phyloP scores from a whole-genome alignment of 73 alveolate genomes.

The Uronychia setigera region DNA sequence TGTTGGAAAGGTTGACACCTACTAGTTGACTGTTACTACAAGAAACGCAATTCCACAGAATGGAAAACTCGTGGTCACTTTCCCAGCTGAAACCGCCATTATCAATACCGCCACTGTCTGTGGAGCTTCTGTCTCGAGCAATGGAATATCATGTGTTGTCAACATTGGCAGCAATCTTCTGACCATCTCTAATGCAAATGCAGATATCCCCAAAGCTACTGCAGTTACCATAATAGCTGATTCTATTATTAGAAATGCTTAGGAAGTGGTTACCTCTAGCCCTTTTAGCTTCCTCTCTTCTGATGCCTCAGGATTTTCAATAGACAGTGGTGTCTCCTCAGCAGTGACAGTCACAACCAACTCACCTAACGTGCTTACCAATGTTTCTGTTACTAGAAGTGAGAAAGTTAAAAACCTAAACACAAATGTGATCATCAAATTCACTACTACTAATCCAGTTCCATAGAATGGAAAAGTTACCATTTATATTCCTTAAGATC shows the following conservation, averaged over 20 bases:
- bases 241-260: slow-evolving; percentile 14
- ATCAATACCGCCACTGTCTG: slow-evolving; percentile 9
- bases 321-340: slow-evolving; percentile 2
- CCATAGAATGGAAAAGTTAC: slow-evolving; percentile 36
- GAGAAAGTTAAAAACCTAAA: slow-evolving; percentile 33
- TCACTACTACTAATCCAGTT: slow-evolving; percentile 54
- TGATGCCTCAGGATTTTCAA: background rate
- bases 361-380: background rate
- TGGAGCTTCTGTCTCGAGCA: background rate
- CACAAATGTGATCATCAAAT: slow-evolving; percentile 36
- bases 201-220: slow-evolving; percentile 4
- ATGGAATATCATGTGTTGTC: background rate
- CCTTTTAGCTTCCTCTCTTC: slow-evolving; percentile 5
- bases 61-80: slow-evolving; percentile 2
- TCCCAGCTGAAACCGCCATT: slow-evolving; percentile 9
- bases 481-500: slow-evolving; percentile 44
- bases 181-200: slow-evolving; percentile 5
- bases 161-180: background rate
- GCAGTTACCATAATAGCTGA: slow-evolving; percentile 6
- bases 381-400: slow-evolving; percentile 7
- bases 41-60: slow-evolving; percentile 16
- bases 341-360: slow-evolving; percentile 10
- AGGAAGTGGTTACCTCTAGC: background rate
- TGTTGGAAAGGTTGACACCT: slow-evolving; percentile 14
- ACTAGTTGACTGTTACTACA: slow-evolving; percentile 10